Evolutionary conservation across 148 eudicot species (phyloP).

Genomic region (Vaccinium vitisidaea): DNA sequence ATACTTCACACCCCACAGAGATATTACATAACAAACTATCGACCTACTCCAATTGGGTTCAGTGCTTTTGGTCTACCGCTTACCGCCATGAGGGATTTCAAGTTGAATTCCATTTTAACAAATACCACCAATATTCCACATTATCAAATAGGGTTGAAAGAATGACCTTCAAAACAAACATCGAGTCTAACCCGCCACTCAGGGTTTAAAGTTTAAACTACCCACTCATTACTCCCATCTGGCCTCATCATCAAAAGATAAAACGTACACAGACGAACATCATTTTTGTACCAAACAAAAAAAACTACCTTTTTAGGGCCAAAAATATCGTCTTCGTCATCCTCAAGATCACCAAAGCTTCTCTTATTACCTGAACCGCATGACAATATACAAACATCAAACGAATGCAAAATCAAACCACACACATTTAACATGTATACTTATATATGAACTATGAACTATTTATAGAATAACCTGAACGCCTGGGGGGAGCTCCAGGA

Average conservation of each 20-base stretch:
- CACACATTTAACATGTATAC: not conserved
- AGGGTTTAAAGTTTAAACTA: not conserved
- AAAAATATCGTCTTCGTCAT: slow-evolving; percentile 94
- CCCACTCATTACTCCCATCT: not conserved
- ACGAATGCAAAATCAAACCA: not conserved
- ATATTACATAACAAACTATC: not conserved
- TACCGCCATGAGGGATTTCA: not conserved
- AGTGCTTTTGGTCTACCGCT: not conserved
- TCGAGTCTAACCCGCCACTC: not conserved
- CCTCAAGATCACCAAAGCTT: slow-evolving; percentile 83
- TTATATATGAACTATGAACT: not conserved
- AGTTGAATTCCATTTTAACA: not conserved
- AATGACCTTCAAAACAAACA: not conserved
- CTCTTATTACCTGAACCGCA: slow-evolving; percentile 63
- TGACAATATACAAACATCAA: slow-evolving; percentile 7
- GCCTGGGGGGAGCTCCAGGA: slow-evolving; percentile 41
- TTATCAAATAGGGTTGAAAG: no score
- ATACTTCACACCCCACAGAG: not conserved
- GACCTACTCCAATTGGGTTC: not conserved
- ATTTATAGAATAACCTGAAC: slow-evolving; percentile 43
- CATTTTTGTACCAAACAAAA: not conserved
- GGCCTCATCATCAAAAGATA: not conserved
- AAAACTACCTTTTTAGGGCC: slow-evolving; percentile 66
- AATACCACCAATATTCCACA: not conserved
- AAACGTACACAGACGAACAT: not conserved